Conservation (phyloP, 371 early-diverging fungal genomes). For the Polyrhizophydium stewartii region DNA sequence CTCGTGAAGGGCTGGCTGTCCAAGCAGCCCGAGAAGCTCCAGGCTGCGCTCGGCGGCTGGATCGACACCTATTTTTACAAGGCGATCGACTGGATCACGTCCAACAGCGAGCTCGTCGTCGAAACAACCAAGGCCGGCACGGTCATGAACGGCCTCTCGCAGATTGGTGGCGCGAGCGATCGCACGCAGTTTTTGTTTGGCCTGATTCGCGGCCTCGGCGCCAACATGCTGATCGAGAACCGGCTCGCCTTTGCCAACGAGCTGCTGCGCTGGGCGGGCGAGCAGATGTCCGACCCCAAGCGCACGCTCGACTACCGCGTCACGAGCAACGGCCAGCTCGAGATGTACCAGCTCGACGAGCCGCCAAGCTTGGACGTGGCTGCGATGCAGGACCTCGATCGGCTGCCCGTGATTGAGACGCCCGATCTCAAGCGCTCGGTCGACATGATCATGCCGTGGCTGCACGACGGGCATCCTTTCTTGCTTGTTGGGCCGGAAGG, state of each 20-base stretch:
- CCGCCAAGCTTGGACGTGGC: constrained; percentile 14
- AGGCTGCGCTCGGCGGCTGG: constrained; percentile 21
- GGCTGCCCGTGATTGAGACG: constrained; percentile 44
- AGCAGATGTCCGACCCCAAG: constrained; percentile 31
- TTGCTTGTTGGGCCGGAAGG: constrained; percentile 49
- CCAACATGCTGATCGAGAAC: constrained; percentile 30
- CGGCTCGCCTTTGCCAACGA: constrained; percentile 37
- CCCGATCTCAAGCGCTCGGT: constrained; percentile 31
- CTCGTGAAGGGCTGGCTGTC: constrained; percentile 33
- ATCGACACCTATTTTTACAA: constrained; percentile 31
- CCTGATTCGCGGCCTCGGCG: constrained; percentile 40
- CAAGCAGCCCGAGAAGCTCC: constrained; percentile 22
- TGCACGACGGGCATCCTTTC: constrained; percentile 30
- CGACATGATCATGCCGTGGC: constrained; percentile 45
- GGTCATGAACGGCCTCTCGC: constrained; percentile 42
- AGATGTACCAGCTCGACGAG: constrained; percentile 27
- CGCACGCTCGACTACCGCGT: constrained; percentile 34
- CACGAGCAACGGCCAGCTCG: constrained; percentile 14
- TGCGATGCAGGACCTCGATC: constrained; percentile 25
- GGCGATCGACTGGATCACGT: constrained; percentile 33
- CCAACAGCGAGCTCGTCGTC: constrained; percentile 30
- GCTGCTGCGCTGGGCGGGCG: constrained; percentile 30
- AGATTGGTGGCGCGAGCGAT: constrained; percentile 14
- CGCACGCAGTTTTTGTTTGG: constrained; percentile 30
- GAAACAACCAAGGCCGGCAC: constrained; percentile 40